Conservation (phyloP, 768 basidiomycete genomes). For the Termitomyces sp. region DNA sequence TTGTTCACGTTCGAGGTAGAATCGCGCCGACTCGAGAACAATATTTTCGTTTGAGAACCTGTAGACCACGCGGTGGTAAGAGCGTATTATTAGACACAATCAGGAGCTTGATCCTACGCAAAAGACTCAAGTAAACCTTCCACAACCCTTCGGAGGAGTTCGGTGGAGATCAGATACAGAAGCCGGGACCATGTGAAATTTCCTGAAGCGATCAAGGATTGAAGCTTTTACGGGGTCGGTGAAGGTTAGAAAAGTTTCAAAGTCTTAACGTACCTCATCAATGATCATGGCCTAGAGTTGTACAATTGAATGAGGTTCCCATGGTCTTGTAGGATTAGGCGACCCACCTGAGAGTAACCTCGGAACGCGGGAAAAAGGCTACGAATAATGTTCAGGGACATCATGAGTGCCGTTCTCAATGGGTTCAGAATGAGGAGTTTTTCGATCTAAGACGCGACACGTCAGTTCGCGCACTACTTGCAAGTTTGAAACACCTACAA, state of each 20-base stretch:
- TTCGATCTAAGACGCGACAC: slow-evolving; percentile 31
- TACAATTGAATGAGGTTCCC: slow-evolving; percentile 17
- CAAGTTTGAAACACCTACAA: slow-evolving; percentile 35
- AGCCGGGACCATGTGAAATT: slow-evolving; percentile 70
- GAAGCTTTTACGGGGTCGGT: slow-evolving; percentile 48
- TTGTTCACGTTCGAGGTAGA: slow-evolving; percentile 76
- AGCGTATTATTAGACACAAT: slow-evolving; percentile 13
- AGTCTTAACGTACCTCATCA: slow-evolving; percentile 61
- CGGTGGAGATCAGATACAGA: slow-evolving; percentile 54
- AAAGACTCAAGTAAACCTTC: slow-evolving; percentile 70
- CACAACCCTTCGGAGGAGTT: slow-evolving; percentile 59
- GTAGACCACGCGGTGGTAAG: slow-evolving; percentile 17
- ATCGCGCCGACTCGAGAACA: slow-evolving; percentile 73
- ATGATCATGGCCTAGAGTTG: slow-evolving; percentile 65
- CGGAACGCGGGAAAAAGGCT: slow-evolving; percentile 80
- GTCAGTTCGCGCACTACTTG: slow-evolving; percentile 12
- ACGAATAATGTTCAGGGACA: slow-evolving; percentile 66
- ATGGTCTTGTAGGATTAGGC: slow-evolving; percentile 10
- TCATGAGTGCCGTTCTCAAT: slow-evolving; percentile 66
- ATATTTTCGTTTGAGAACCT: slow-evolving; percentile 70
- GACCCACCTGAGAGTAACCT: slow-evolving; percentile 73
- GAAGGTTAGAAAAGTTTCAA: slow-evolving; percentile 16
- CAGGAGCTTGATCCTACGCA: slow-evolving; percentile 53
- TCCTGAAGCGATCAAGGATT: slow-evolving; percentile 66
- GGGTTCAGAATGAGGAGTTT: slow-evolving; percentile 59